A percentile compares a stretch with the other conserved stretches of the same genome.
Conservation (phyloP, 2,329 filamentous ascomycete species). For the Neopestalotiopsis sp. region DNA sequence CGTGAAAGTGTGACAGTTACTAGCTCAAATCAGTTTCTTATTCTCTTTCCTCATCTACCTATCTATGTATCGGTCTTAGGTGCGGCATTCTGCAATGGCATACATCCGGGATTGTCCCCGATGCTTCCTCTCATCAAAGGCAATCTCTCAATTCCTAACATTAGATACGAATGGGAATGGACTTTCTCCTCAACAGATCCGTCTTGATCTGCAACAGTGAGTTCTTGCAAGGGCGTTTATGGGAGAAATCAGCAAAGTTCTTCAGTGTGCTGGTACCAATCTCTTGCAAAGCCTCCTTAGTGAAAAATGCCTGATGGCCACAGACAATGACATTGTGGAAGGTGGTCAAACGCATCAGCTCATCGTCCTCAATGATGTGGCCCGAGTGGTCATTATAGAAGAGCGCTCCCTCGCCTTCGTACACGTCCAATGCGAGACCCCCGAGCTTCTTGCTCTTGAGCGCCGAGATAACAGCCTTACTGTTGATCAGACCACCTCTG, state of each 20-base stretch:
- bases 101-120: background rate
- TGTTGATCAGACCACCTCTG: conserved; percentile 68
- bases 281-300: conserved; percentile 66
- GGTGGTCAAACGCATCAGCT: conserved; percentile 68
- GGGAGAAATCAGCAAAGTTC: conserved; percentile 57
- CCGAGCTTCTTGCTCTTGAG: conserved; percentile 66
- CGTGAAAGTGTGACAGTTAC: too few relatives aligned
- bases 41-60: background rate
- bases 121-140: background rate
- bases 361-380: conserved; percentile 70
- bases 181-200: conserved; percentile 29
- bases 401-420: conserved; percentile 66
- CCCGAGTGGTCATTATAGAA: conserved; percentile 71
- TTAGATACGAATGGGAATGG: conserved; percentile 42
- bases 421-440: conserved; percentile 70
- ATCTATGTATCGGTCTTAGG: background rate
- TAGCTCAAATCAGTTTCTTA: background rate
- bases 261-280: conserved; percentile 65
- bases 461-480: conserved; percentile 61
- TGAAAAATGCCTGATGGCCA: conserved; percentile 74
- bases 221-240: conserved; percentile 27
- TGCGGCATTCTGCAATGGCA: background rate
- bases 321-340: conserved; percentile 72
- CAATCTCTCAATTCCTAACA: background rate
- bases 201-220: conserved; percentile 25